phyloP scores from a whole-genome alignment of 2,329 filamentous ascomycete genomes.

The Aureobasidium sp. region DNA sequence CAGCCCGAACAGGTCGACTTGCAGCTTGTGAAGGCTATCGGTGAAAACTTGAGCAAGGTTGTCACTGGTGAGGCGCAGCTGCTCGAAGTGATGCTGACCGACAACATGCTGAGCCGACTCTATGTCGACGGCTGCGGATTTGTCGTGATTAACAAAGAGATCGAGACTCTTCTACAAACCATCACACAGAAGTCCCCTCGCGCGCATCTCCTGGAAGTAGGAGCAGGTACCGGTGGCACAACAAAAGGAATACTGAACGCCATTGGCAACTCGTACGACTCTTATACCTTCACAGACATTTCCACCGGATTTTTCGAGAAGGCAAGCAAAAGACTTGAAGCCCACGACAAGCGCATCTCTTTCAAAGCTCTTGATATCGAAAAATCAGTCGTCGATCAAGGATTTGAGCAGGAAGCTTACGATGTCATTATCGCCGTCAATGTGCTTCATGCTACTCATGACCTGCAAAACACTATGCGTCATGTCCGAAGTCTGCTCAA shows the following conservation, averaged over 20 bases:
- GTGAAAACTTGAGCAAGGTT: too few relatives aligned
- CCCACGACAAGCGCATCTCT: background rate
- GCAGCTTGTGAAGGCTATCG: too few relatives aligned
- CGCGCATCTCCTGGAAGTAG: constrained; percentile 39
- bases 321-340: background rate
- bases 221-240: constrained; percentile 40
- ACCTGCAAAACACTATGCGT: too few relatives aligned
- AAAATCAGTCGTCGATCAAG: constrained; percentile 36
- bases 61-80: too few relatives aligned
- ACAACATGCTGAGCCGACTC: too few relatives aligned
- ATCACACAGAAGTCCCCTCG: constrained; percentile 36
- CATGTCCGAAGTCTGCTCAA: too few relatives aligned
- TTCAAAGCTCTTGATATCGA: constrained; percentile 13
- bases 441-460: constrained; percentile 22
- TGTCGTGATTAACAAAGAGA: too few relatives aligned
- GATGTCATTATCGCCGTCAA: constrained; percentile 25
- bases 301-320: constrained; percentile 29
- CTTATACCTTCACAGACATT: constrained; percentile 44
- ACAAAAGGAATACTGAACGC: constrained; percentile 32
- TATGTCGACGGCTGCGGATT: too few relatives aligned
- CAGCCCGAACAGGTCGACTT: too few relatives aligned
- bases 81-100: too few relatives aligned
- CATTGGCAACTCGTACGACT: constrained; percentile 28
- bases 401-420: constrained; percentile 36
- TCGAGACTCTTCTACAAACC: too few relatives aligned